These are phyloP conservation scores for Backusella australiensis DNA, from an alignment of 192 early-diverging fungal genomes.

Conservation along the genomic window DNA sequence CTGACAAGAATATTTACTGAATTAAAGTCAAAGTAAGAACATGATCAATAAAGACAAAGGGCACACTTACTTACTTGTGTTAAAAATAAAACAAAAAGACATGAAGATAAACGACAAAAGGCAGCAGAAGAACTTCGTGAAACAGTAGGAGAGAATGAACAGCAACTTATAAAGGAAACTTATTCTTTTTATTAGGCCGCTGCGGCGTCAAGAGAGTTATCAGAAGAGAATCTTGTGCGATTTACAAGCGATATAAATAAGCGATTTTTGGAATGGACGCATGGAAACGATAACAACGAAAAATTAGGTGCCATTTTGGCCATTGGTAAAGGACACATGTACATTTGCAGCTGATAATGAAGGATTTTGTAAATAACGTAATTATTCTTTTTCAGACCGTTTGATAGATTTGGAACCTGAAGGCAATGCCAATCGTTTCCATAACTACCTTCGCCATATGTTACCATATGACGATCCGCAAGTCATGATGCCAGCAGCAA, in stretches of 20 bases:
- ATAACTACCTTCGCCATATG: conserved; percentile 77
- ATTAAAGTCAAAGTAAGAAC: conserved; percentile 50
- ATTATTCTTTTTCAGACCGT: conserved; percentile 51
- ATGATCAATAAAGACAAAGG: background rate
- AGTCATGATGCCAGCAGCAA: conserved; percentile 71
- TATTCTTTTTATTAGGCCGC: conserved; percentile 16
- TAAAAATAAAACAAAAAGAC: conserved; percentile 34
- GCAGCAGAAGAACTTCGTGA: conserved; percentile 64
- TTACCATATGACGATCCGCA: conserved; percentile 70
- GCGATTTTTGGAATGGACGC: conserved; percentile 77
- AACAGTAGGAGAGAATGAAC: conserved; percentile 43
- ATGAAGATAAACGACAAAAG: conserved; percentile 56
- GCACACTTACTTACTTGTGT: background rate
- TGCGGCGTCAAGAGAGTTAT: conserved; percentile 54
- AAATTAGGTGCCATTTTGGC: conserved; percentile 80
- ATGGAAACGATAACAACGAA: conserved; percentile 70
- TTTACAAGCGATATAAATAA: conserved; percentile 81
- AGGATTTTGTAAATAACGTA: background rate
- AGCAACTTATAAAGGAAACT: background rate
- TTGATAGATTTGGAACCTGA: conserved; percentile 81
- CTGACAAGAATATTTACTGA: conserved; percentile 40
- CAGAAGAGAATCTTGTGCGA: conserved; percentile 67
- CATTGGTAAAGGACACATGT: conserved; percentile 55
- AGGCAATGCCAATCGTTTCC: conserved; percentile 78
- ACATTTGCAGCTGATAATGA: background rate